phyloP scores from a whole-genome alignment of 73 alveolate species.

The Paramecium primaurelia region DNA sequence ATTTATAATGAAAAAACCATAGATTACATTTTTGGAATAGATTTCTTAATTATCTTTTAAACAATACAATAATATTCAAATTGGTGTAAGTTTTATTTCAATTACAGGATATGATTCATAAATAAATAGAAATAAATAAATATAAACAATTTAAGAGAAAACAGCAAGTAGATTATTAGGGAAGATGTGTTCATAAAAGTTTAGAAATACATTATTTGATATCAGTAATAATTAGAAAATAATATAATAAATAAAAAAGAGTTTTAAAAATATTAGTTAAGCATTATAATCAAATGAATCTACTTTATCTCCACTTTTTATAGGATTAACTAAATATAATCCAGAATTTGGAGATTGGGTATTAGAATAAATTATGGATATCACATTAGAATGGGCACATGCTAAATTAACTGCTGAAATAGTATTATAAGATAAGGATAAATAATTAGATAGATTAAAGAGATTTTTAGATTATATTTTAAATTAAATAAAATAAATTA shows the following conservation, averaged over 20 bases:
- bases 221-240: conserved; percentile 38
- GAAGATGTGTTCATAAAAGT: conserved; percentile 39
- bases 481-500: not conserved
- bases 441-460: conserved; percentile 27
- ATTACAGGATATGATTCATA: not conserved
- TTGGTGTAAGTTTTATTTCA: conserved; percentile 16
- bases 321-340: conserved; percentile 51
- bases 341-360: conserved; percentile 63
- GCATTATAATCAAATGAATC: conserved; percentile 46
- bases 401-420: conserved; percentile 57
- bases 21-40: conserved; percentile 5
- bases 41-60: not conserved
- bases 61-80: not conserved
- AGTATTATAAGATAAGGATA: not conserved
- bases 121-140: conserved; percentile 8
- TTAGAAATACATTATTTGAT: conserved; percentile 12
- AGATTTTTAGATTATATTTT: conserved; percentile 24
- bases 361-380: conserved; percentile 14
- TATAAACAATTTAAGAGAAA: conserved; percentile 23
- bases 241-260: conserved; percentile 11
- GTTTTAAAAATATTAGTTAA: conserved; percentile 9
- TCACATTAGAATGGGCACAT: conserved; percentile 49
- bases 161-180: conserved; percentile 53
- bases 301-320: conserved; percentile 51
- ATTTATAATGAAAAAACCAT: not conserved